A percentile compares a stretch with the other conserved stretches of the same genome.
phyloP scores from a whole-genome alignment of 192 early-diverging fungal genomes.

The Pilaira anomala region DNA sequence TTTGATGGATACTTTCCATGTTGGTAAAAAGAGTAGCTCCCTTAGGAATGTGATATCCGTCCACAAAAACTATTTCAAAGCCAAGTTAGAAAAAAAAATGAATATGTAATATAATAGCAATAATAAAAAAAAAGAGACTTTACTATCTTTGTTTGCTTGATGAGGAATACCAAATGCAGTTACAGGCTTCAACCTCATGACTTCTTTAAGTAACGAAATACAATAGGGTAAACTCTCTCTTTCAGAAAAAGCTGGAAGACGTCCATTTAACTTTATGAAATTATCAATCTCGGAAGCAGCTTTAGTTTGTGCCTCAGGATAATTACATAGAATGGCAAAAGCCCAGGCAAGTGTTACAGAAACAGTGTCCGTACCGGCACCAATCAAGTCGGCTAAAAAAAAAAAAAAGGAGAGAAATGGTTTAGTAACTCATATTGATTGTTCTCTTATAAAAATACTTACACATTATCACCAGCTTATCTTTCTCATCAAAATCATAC shows the following conservation, averaged over 20 bases:
- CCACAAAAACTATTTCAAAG: conserved; percentile 19
- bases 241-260: conserved; percentile 6
- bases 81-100: background rate
- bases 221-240: conserved; percentile 14
- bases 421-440: background rate
- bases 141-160: conserved; percentile 10
- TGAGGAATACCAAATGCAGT: conserved; percentile 18
- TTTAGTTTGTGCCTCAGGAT: conserved; percentile 22
- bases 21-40: conserved; percentile 42
- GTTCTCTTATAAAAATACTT: background rate
- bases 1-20: conserved; percentile 44
- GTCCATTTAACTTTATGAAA: background rate
- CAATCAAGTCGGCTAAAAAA: conserved; percentile 8
- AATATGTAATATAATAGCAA: background rate
- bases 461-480: conserved; percentile 2
- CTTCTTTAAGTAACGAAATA: conserved; percentile 22
- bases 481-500: background rate
- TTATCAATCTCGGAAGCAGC: conserved; percentile 16
- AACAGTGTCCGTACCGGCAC: conserved; percentile 18
- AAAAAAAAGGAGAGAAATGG: background rate
- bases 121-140: background rate
- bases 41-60: conserved; percentile 52
- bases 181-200: conserved; percentile 2
- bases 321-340: conserved; percentile 13
- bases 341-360: conserved; percentile 21